phyloP scores from a whole-genome alignment of 129 eudicot species.

The Flaveria sonorensis region DNA sequence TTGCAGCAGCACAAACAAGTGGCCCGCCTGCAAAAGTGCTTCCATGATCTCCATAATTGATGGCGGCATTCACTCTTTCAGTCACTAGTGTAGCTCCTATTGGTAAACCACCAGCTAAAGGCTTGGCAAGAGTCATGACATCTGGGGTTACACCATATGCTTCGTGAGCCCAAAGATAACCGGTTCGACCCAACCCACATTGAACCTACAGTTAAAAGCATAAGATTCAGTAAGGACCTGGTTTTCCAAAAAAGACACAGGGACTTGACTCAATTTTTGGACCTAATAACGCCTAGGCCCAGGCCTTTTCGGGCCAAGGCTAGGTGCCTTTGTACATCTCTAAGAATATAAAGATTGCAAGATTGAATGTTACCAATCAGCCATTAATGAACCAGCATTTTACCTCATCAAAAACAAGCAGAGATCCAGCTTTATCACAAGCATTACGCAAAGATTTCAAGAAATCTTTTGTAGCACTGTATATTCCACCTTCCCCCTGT shows the following conservation, averaged over 20 bases:
- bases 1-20: slow-evolving; percentile 80
- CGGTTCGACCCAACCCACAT: slow-evolving; percentile 91
- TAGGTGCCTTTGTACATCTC: not conserved
- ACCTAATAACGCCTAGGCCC: not conserved
- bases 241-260: not conserved
- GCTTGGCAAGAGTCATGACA: slow-evolving; percentile 92
- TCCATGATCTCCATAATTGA: slow-evolving; percentile 81
- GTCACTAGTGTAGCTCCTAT: slow-evolving; percentile 82
- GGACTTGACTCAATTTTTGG: not conserved
- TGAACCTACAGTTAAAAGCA: slow-evolving; percentile 54
- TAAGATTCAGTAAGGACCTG: not conserved
- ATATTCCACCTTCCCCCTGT: slow-evolving; percentile 95
- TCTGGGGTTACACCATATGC: slow-evolving; percentile 72
- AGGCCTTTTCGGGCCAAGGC: not conserved
- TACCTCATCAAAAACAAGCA: slow-evolving; percentile 85
- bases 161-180: slow-evolving; percentile 91
- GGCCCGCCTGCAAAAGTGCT: slow-evolving; percentile 95
- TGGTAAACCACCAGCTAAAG: slow-evolving; percentile 93
- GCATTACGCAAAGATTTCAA: slow-evolving; percentile 66
- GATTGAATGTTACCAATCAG: slow-evolving; percentile 14
- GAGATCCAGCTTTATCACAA: slow-evolving; percentile 72
- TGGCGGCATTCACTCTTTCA: slow-evolving; percentile 62
- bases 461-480: slow-evolving; percentile 76
- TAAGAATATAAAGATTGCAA: not conserved
- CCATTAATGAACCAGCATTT: not conserved